phyloP scores from a whole-genome alignment of 1,284 basidiomycete genomes.

The Peniophora sp. region DNA sequence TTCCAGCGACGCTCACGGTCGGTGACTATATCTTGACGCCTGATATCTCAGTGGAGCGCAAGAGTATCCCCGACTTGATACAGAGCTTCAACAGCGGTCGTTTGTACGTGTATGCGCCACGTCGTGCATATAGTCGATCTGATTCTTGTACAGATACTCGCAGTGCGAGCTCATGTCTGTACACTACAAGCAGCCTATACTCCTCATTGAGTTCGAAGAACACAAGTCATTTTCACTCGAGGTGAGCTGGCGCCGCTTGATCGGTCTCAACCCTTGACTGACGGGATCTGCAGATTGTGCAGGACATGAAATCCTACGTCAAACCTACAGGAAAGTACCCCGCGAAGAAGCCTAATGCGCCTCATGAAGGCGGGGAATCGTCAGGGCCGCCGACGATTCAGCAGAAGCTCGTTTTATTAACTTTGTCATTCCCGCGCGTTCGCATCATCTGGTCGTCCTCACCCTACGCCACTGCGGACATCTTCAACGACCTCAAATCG shows the following conservation, averaged over 20 bases:
- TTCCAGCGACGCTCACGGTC: conserved; percentile 88
- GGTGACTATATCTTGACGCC: conserved; percentile 96
- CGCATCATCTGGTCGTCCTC: conserved; percentile 97
- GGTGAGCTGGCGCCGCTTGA: conserved; percentile 32
- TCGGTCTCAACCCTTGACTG: not conserved
- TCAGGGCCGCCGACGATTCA: conserved; percentile 53
- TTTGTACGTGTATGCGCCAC: conserved; percentile 51
- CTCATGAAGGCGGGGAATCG: conserved; percentile 32
- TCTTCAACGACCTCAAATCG: conserved; percentile 90
- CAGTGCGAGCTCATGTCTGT: conserved; percentile 97
- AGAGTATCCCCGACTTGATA: conserved; percentile 88
- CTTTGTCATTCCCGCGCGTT: conserved; percentile 84
- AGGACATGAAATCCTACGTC: conserved; percentile 56
- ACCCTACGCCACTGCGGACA: conserved; percentile 86
- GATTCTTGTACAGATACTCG: conserved; percentile 60
- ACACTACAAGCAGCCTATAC: conserved; percentile 89
- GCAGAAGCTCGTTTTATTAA: conserved; percentile 86
- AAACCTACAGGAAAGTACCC: conserved; percentile 50
- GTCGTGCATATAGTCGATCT: not conserved
- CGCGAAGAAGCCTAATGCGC: conserved; percentile 38
- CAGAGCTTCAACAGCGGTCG: conserved; percentile 91
- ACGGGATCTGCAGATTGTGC: conserved; percentile 3
- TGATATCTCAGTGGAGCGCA: conserved; percentile 94
- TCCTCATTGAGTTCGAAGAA: conserved; percentile 98
- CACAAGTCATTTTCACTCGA: conserved; percentile 91